phyloP scores from a whole-genome alignment of 2,329 filamentous ascomycete species.

The Aspergillus novoparasiticus region DNA sequence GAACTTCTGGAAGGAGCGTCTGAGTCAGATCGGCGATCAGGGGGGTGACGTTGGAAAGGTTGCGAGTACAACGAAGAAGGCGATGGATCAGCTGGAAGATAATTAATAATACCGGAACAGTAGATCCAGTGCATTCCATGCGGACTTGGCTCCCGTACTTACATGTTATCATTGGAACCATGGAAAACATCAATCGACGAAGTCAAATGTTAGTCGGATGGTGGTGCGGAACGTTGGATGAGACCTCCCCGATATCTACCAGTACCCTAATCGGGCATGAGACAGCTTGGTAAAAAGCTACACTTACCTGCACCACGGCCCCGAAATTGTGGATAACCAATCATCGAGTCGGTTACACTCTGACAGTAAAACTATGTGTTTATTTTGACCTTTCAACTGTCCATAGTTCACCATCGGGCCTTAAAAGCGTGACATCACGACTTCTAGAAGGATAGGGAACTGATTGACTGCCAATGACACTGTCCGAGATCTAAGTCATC shows the following conservation, averaged over 20 bases:
- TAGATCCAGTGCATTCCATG: neutral
- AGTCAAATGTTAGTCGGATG: neutral
- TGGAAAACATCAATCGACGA: neutral
- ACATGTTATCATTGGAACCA: neutral
- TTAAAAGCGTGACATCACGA: neutral
- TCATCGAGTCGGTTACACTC: neutral
- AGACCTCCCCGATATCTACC: neutral
- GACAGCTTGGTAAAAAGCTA: neutral
- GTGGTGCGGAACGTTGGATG: neutral
- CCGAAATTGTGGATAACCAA: neutral
- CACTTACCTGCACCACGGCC: neutral
- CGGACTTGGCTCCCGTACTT: neutral
- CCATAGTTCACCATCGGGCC: neutral
- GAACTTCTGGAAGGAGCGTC: constrained; percentile 17
- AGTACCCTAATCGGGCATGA: neutral
- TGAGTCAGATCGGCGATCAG: neutral
- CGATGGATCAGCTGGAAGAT: constrained; percentile 5
- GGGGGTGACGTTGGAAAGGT: neutral
- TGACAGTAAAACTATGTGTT: neutral
- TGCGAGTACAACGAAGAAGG: neutral
- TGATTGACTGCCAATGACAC: neutral
- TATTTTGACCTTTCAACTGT: neutral
- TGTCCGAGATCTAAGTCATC: neutral
- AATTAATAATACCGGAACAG: neutral
- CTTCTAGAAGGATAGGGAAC: neutral